Percentiles rank a stretch among this genome's conserved stretches.
These are phyloP conservation scores for Coprinopsis strossmayeri DNA, from an alignment of 768 basidiomycete species.

Conservation along the genomic window DNA sequence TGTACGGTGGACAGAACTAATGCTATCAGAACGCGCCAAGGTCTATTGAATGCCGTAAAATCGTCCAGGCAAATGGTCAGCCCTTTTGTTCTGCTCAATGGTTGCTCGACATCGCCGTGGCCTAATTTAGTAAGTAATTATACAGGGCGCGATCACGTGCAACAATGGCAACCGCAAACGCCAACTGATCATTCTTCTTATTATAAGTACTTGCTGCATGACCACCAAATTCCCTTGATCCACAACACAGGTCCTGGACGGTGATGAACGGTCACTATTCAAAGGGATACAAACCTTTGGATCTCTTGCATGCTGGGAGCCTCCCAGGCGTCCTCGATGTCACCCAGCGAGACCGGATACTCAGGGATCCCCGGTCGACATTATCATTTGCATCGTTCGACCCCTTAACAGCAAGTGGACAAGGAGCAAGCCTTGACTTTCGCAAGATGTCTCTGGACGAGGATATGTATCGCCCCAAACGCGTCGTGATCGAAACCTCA, in stretches of 20 bases:
- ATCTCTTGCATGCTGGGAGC: constrained; percentile 25
- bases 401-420: constrained; percentile 52
- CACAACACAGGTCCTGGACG: neutral
- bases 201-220: too few relatives aligned
- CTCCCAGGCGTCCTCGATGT: constrained; percentile 62
- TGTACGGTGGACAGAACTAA: neutral
- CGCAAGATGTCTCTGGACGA: constrained; percentile 38
- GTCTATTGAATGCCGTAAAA: too few relatives aligned
- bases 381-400: constrained; percentile 75
- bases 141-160: neutral
- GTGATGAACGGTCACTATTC: neutral
- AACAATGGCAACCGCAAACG: neutral
- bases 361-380: constrained; percentile 50
- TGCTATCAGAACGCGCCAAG: neutral
- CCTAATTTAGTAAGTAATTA: too few relatives aligned
- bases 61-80: neutral
- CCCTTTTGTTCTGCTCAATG: neutral
- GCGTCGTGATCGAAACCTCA: constrained; percentile 66
- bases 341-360: constrained; percentile 52
- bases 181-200: too few relatives aligned
- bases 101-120: neutral
- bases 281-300: neutral
- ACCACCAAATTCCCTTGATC: neutral
- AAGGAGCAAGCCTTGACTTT: constrained; percentile 25
- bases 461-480: constrained; percentile 47